Evolutionary conservation across 257 asterid genomes (phyloP), one percentile per base, ranked within the genome.

Genomic region (Ilex aquifolium): DNA sequence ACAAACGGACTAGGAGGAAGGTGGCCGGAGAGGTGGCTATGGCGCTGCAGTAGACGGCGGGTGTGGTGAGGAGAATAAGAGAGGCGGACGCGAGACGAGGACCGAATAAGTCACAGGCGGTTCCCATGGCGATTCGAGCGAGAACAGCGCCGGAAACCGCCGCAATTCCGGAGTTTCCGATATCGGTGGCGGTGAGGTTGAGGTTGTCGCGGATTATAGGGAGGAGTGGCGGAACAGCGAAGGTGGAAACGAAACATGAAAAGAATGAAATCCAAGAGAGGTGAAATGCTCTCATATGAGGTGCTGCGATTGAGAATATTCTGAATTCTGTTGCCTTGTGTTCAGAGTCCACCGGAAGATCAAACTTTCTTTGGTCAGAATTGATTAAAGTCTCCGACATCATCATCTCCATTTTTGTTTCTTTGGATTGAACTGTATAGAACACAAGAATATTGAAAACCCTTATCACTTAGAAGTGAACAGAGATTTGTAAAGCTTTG

Each of bases 231-330:
- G 98, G 95, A 0, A 95, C 95, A 0, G 97, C 93, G 52, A 88
- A 92, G 44, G 95, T 81, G 51, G 98, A 92, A 67, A 91, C 91
- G 52, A 91, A 88, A 66, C 98, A 92, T 13, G 97, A 71, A 56
- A 86, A 86, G 83, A 87, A 88, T 1, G 98, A 88, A 27, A 88
- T 27, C 98, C 98, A 88, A 3, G 95, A 76, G 53, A 91, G 81
- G 16, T 91, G 98, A 65, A 88, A 92, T 0, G 95, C 84, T 10
- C 95, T 78, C 98, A 92, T 92, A 68, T 88, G 98, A 6, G 95
- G 98, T 1, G 85, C 68, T 0, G 89, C 86, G 3, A 64, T 5
- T 0, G 98, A 88, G 30, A 72, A 65, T 0, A 85, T 65, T 10
- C 79, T 53, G 75, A 92, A 82, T 13, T 80, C 78, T 0, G 89